Base-by-base conservation (phyloP, 441 rosid species). In the Gossypium gossypioides region DNA sequence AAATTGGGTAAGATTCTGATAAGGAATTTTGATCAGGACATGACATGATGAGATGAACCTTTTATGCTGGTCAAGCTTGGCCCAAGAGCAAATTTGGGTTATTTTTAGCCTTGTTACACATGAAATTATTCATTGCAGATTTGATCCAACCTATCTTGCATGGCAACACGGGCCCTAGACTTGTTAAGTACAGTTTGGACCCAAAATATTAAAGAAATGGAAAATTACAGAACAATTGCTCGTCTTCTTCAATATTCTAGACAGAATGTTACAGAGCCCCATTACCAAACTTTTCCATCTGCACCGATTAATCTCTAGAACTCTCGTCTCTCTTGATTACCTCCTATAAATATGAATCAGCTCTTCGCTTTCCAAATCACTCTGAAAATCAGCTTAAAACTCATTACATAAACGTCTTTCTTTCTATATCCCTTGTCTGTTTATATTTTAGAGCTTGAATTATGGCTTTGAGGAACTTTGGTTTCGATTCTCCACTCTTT, bases 391-490 rank as follows among this genome's bases (percentile, higher is more conserved):
- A 27, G 13, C 25, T 27, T 9, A 16, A 29, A 22, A 0, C 5
- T 13, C 2, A 4, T 8, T 19, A 8, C 29, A 19, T 37, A 18
- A 34, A 8, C 27, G 1, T 10, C 7, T 18, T 40, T 32, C 16
- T 1, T 27, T 24, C 40, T 15, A 24, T 37, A 48, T 44, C 9
- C 9, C 9, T 34, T 34, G 9, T 34, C 9, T 7, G 42, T 34
- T 34, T 34, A 6, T 7, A 34, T 67, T 50, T 13, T n/a, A 52
- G 21, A n/a, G 1, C 19, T 46, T 65, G 21, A 67, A 56, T 24
- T 4, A 76, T 82, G 80, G 85, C 79, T 65, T 68, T 82, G 2
- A 80, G 89, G 27, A 77, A 74, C 73, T 55, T 83, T 25, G 81
- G 81, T 0, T 51, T 81, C 22, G 81, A 77, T 0, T 52, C 78